A percentile compares a stretch with the other conserved stretches of the same genome.
phyloP scores from a whole-genome alignment of 1,139 yeast species.

The Hansenula anomala region DNA sequence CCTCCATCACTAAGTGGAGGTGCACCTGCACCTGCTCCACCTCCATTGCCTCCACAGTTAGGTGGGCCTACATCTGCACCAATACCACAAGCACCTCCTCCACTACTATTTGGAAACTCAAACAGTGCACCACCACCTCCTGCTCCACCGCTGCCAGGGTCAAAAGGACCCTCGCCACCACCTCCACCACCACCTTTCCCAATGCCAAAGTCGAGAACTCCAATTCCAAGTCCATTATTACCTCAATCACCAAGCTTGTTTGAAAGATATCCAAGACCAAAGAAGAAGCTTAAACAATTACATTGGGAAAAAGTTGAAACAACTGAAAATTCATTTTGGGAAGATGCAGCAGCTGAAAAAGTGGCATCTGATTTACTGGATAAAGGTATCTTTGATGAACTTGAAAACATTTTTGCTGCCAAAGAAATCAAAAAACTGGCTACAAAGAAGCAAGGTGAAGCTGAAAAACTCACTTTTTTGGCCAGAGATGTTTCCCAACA shows the following conservation, averaged over 20 bases:
- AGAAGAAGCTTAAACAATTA: conserved; percentile 70
- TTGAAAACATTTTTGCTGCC: conserved; percentile 75
- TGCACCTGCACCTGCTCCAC: conserved; percentile 27
- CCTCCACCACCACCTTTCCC: conserved; percentile 34
- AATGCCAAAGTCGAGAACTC: conserved; percentile 18
- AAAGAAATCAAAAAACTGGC: conserved; percentile 59
- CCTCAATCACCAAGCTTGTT: conserved; percentile 40
- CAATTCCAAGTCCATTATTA: conserved; percentile 29
- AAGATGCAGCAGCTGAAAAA: conserved; percentile 37
- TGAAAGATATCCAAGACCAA: conserved; percentile 68
- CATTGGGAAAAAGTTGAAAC: conserved; percentile 80
- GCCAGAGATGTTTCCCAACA: conserved; percentile 74
- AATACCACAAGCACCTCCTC: conserved; percentile 30
- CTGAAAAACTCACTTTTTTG: conserved; percentile 52
- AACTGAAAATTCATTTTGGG: conserved; percentile 67
- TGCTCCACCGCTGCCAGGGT: conserved; percentile 21
- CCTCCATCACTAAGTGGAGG: conserved; percentile 19
- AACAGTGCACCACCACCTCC: conserved; percentile 32
- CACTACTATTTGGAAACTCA: conserved; percentile 9
- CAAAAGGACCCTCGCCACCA: conserved; percentile 32
- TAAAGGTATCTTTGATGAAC: conserved; percentile 70
- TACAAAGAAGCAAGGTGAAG: conserved; percentile 37
- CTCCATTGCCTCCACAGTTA: conserved; percentile 19
- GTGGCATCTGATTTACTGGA: conserved; percentile 59
- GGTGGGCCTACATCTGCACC: conserved; percentile 16